Conservation (phyloP, 495 filamentous ascomycete genomes). For the Penicillium ochrochloron region DNA sequence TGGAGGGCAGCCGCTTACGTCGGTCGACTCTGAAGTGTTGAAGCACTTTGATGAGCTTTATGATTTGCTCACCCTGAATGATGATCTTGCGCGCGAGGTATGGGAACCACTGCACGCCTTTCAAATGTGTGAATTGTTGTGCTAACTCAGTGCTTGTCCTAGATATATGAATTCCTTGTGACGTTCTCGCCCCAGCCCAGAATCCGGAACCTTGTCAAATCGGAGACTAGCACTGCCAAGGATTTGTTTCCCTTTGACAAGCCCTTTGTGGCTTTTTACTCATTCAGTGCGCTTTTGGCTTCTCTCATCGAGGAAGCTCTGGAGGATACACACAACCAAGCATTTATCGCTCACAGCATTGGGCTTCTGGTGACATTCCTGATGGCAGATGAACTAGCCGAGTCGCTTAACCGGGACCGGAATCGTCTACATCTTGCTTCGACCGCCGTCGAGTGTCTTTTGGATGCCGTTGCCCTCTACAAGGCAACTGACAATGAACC, state of each 20-base stretch:
- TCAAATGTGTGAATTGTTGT: not conserved
- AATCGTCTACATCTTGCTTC: slow-evolving; percentile 38
- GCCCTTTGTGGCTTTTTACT: slow-evolving; percentile 78
- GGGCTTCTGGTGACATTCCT: slow-evolving; percentile 45
- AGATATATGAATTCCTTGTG: slow-evolving; percentile 76
- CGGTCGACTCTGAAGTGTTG: slow-evolving; percentile 75
- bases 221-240: slow-evolving; percentile 53
- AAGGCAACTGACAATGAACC: slow-evolving; percentile 9
- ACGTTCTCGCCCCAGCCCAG: slow-evolving; percentile 72
- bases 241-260: slow-evolving; percentile 69
- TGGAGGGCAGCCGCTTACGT: slow-evolving; percentile 43
- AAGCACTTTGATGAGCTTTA: slow-evolving; percentile 87
- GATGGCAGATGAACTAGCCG: slow-evolving; percentile 40
- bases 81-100: slow-evolving; percentile 71
- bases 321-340: slow-evolving; percentile 44
- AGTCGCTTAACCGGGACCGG: slow-evolving; percentile 22
- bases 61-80: slow-evolving; percentile 75
- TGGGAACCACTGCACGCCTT: not conserved
- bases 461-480: slow-evolving; percentile 30
- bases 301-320: slow-evolving; percentile 53
- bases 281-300: slow-evolving; percentile 62
- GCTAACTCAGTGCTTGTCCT: slow-evolving; percentile 16
- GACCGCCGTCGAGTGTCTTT: slow-evolving; percentile 44
- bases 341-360: slow-evolving; percentile 52
- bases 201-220: slow-evolving; percentile 61